Percentiles rank a stretch among this genome's conserved stretches.
phyloP scores from a whole-genome alignment of 2,329 filamentous ascomycete genomes.

The Colletotrichum shisoi region DNA sequence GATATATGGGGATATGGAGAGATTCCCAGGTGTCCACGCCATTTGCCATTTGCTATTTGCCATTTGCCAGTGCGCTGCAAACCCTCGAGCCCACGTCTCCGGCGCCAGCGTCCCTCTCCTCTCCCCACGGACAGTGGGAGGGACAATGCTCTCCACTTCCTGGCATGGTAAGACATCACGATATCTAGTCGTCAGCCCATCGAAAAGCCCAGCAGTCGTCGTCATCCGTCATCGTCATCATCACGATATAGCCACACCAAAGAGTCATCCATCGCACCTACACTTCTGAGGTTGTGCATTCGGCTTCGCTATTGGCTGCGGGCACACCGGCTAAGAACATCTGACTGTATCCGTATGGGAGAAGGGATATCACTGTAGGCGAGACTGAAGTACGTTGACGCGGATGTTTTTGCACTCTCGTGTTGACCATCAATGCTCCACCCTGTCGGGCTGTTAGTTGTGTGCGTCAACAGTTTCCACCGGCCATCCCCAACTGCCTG shows the following conservation, averaged over 20 bases:
- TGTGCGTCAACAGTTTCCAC: background rate
- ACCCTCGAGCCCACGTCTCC: background rate
- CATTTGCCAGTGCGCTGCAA: slow-evolving; percentile 5
- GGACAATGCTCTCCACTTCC: slow-evolving; percentile 25
- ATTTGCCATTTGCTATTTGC: no score
- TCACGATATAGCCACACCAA: slow-evolving; percentile 3
- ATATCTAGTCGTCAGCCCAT: slow-evolving; percentile 1
- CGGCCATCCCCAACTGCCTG: background rate
- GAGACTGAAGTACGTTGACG: no score
- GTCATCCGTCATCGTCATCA: slow-evolving; percentile 33
- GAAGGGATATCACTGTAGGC: background rate
- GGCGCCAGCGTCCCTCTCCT: background rate
- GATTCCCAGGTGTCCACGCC: background rate
- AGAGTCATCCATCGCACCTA: slow-evolving; percentile 4
- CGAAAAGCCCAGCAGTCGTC: slow-evolving; percentile 17
- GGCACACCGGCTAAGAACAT: background rate
- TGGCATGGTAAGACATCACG: no score
- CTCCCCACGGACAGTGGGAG: slow-evolving; percentile 16
- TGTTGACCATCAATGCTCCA: background rate
- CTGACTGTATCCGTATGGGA: background rate
- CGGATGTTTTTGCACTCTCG: no score
- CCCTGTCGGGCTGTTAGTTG: background rate
- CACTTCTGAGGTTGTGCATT: slow-evolving; percentile 15
- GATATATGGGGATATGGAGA: slow-evolving; percentile 16
- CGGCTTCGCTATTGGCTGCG: background rate